Evolutionary conservation across 257 asterid species (phyloP), one percentile per base, ranked within the genome.

Genomic region (Gardenia jasminoides): DNA sequence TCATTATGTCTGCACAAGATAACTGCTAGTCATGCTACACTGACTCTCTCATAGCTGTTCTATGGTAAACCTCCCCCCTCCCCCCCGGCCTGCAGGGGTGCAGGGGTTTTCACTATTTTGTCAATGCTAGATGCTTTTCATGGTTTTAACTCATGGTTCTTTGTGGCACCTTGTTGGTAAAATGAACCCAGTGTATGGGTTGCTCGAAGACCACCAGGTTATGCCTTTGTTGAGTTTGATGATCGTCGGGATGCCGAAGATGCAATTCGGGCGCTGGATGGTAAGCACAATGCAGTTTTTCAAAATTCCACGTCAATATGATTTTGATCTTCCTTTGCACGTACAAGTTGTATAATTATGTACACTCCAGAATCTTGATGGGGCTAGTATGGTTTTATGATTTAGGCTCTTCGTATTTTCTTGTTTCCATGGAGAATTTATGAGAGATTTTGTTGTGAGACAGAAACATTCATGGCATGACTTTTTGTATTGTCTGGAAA

Each of bases 141-240:
- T 22, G 62, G 31, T 80, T 13, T 7, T 70, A 7, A 16, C 62
- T 74, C 26, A 52, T 22, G 7, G 31, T 65, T 64, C 16, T 46
- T 80, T 20, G 19, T 46, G 71, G 10, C 36, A 26, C 33, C 50
- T 67, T n/a, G 17, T 71, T 31, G 16, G 36, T 39, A 44, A 22
- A 33, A n/a, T 58, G 19, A 20, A 19, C 72, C 71, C 85, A 90
- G 92, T 71, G 94, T 88, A 20, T 90, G 94, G 94, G 94, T 90
- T 65, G 92, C 92, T n/a, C 82, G 92, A 78, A 83, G 92, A 65
- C 91, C 92, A 6, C 94, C 91, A 13, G 94, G 94, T 70, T 90
- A 88, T 86, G 94, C 94, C 28, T 90, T 90, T 74, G 47, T 90
- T 52, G 92, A 87, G 84, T 89, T 88, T 78, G 88, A 86, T 80